Evolutionary conservation across 176 grass and related monocot genomes (phyloP).

Genomic region (Tillandsia leiboldiana): DNA sequence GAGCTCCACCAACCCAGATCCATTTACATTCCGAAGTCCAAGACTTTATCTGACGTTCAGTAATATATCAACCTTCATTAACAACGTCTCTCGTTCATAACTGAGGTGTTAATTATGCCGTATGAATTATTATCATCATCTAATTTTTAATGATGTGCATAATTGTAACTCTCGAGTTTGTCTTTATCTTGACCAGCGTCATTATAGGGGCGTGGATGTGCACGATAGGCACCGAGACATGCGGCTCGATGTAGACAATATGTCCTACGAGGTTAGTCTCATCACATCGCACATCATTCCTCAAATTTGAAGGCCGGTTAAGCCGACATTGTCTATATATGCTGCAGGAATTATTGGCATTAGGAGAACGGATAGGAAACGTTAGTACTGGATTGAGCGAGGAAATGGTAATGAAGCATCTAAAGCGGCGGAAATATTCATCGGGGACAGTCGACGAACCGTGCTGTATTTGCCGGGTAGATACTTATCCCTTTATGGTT

Average conservation of each 20-base stretch:
- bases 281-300: neutral
- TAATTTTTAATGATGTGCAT: slow-evolving; percentile 13
- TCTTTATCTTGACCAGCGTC: slow-evolving; percentile 35
- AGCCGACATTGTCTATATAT: slow-evolving; percentile 4
- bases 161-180: slow-evolving; percentile 9
- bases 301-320: neutral
- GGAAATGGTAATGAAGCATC: slow-evolving; percentile 28
- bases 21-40: too few species aligned
- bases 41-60: neutral
- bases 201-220: slow-evolving; percentile 36
- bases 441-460: slow-evolving; percentile 39
- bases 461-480: slow-evolving; percentile 86
- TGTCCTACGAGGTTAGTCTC: slow-evolving; percentile 71
- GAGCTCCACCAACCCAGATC: too few species aligned
- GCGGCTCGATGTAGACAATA: slow-evolving; percentile 74
- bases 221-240: slow-evolving; percentile 64
- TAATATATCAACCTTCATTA: neutral
- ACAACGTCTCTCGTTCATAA: neutral
- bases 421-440: slow-evolving; percentile 51
- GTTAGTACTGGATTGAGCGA: slow-evolving; percentile 60
- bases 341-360: slow-evolving; percentile 54
- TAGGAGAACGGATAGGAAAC: slow-evolving; percentile 71
- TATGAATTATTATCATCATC: neutral
- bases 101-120: slow-evolving; percentile 2
- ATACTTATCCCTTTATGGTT: neutral